These are phyloP conservation scores for Celoporthe dispersa DNA, from an alignment of 2,329 filamentous ascomycete species.

Conservation along the genomic window DNA sequence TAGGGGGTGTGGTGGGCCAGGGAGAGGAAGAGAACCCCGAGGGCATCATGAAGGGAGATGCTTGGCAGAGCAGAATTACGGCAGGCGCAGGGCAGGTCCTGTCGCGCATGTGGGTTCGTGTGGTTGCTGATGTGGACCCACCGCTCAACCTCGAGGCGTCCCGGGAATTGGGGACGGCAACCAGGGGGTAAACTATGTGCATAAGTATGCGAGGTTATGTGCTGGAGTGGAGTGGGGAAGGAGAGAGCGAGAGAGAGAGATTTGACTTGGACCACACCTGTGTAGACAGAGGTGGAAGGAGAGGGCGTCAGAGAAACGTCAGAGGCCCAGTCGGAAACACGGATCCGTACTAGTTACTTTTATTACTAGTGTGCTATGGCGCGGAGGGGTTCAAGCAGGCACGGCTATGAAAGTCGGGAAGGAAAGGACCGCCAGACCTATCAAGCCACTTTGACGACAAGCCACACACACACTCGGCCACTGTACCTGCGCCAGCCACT, in stretches of 20 bases:
- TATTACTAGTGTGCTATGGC: not conserved
- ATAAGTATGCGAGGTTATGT: slow-evolving; percentile 2
- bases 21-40: not conserved
- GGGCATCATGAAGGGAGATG: not conserved
- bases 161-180: slow-evolving; percentile 20
- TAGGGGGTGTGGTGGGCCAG: not conserved
- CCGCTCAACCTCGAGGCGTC: not conserved
- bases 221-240: not conserved
- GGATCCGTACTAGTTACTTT: not conserved
- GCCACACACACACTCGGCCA: not conserved
- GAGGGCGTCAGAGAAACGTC: not conserved
- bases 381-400: not conserved
- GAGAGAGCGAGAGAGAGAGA: no score
- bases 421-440: not conserved
- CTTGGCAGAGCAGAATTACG: not conserved
- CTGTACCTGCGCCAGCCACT: not conserved
- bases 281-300: not conserved
- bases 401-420: not conserved
- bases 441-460: not conserved
- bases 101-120: not conserved
- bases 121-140: not conserved
- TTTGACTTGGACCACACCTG: not conserved
- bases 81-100: not conserved
- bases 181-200: not conserved
- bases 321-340: not conserved